Base-by-base conservation (phyloP, 495 filamentous ascomycete species). In the Hyaloscypha variabilis region DNA sequence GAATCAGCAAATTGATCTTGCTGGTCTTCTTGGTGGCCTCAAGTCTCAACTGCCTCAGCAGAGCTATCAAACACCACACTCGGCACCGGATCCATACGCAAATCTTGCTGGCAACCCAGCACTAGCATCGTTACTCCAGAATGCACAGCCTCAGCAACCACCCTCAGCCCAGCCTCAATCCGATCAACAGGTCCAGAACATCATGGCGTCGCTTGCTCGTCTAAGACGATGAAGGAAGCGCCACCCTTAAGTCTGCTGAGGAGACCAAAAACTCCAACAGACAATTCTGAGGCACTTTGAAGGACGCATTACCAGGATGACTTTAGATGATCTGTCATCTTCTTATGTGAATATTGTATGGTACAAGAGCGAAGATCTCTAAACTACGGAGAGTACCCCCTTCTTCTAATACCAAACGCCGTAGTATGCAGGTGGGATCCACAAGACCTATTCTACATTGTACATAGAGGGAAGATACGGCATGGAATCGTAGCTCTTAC, bases 1-100 rank as follows among this genome's bases (percentile, higher is more conserved):
- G 64, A 76, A 73, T 66, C 73, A 68, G 42, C 66, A 76, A 3
- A 80, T 84, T 11, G 87, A 90, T 69, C 80, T 91, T 63, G 85
- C 87, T 59, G 82, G 82, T 67, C 75, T 91, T 24, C 72, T 91
- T 17, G 82, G 76, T 60, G 79, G 73, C 61, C 79, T 81, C 14
- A 73, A 76, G 57, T 60, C 76, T 34, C 71, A 74, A 5, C 67
- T 19, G 51, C 78, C 72, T 64, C 67, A 67, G 19, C 72, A 67
- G 42, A 59, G 50, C 23, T 65, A 74, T 8, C 72, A 60, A 68
- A 73, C 39, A 42, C 39, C 39, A 4, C 63, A 50, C 11, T 24
- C 63, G 23, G n/a, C 59, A 1, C 49, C 58, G 5, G 63, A 70
- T 53, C 64, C 65, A 2, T 71, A 71, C 63, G 39, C 60, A 10